Conservation (phyloP, 371 early-diverging fungal genomes). For the Batkoa obscura region DNA sequence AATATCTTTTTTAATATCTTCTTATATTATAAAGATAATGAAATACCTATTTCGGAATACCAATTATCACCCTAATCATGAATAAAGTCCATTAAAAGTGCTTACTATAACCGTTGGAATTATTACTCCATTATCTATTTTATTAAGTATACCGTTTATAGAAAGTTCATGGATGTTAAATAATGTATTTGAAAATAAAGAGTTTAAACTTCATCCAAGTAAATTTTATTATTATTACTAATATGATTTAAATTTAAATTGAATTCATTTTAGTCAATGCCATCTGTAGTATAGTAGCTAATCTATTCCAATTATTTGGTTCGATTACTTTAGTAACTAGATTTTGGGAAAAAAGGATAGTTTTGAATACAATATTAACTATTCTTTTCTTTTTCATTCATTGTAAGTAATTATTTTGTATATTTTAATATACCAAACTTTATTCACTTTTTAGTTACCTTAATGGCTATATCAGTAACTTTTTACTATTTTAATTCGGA, state of each 20-base stretch:
- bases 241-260: background rate
- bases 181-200: background rate
- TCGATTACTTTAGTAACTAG: background rate
- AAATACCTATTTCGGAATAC: no score
- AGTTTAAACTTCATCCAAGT: background rate
- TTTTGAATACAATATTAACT: no score
- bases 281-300: background rate
- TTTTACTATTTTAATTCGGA: background rate
- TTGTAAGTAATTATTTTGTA: no score
- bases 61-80: no score
- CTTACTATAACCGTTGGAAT: no score
- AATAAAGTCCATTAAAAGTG: no score
- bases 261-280: background rate
- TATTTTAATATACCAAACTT: background rate
- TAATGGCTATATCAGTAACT: background rate
- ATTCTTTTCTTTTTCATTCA: no score
- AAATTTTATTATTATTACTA: background rate
- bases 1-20: no score
- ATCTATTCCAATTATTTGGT: background rate
- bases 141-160: background rate
- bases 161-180: background rate
- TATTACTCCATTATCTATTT: background rate
- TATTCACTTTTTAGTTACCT: background rate
- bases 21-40: no score
- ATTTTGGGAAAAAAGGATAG: no score